phyloP scores from a whole-genome alignment of 1,284 basidiomycete genomes.

The Ceratobasidium sp. region DNA sequence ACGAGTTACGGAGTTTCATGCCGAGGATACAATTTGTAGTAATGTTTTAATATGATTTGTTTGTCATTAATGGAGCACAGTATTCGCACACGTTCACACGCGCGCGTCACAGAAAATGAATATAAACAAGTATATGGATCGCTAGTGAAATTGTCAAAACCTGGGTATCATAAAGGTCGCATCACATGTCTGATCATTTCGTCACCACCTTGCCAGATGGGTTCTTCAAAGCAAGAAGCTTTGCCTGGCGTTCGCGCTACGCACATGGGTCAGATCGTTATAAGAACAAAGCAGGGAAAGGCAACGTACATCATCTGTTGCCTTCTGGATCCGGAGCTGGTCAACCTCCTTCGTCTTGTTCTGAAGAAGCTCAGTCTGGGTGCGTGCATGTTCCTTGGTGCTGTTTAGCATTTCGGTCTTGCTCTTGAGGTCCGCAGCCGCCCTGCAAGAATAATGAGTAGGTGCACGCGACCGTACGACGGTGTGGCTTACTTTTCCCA shows the following conservation, averaged over 20 bases:
- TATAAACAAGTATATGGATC: background rate
- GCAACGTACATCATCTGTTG: slow-evolving; percentile 52
- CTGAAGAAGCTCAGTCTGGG: slow-evolving; percentile 44
- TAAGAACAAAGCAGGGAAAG: background rate
- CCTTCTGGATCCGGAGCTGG: slow-evolving; percentile 52
- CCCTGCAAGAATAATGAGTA: slow-evolving; percentile 13
- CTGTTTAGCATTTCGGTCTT: slow-evolving; percentile 42
- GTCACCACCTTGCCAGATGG: slow-evolving; percentile 41
- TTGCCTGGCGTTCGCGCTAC: slow-evolving; percentile 53
- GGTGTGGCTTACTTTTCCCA: slow-evolving; percentile 37
- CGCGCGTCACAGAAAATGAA: slow-evolving; percentile 1
- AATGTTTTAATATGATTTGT: no score
- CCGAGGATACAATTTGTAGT: slow-evolving; percentile 61
- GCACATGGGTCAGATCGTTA: slow-evolving; percentile 12
- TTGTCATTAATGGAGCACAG: no score
- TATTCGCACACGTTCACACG: background rate
- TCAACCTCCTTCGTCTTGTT: slow-evolving; percentile 52
- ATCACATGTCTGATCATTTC: background rate
- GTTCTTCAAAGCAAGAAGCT: slow-evolving; percentile 51
- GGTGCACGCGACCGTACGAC: no score
- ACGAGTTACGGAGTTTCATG: slow-evolving; percentile 84
- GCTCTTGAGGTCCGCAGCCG: slow-evolving; percentile 41
- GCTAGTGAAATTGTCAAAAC: background rate
- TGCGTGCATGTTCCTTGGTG: slow-evolving; percentile 43
- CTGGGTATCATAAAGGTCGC: slow-evolving; percentile 6